Conservation (phyloP, 2,329 filamentous ascomycete species). For the Aspergillus amoenus region DNA sequence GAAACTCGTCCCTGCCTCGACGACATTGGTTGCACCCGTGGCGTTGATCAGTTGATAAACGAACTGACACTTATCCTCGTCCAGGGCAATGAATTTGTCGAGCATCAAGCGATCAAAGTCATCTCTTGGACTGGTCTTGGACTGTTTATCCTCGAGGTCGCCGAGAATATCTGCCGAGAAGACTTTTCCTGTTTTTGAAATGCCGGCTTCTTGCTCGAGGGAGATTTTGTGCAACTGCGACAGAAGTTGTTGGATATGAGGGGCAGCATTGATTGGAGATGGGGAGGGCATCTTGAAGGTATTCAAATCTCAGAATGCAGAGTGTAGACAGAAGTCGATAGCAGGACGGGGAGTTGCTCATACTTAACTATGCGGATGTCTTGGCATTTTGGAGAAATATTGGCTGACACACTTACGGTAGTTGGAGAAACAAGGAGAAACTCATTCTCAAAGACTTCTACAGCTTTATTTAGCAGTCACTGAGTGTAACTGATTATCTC, state of each 20-base stretch:
- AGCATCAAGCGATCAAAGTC: slow-evolving; percentile 27
- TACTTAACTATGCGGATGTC: no score
- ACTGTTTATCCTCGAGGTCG: slow-evolving; percentile 5
- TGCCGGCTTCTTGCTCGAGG: slow-evolving; percentile 22
- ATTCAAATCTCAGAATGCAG: no score
- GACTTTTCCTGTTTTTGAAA: slow-evolving; percentile 18
- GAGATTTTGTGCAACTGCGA: slow-evolving; percentile 20
- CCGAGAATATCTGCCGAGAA: slow-evolving; percentile 20
- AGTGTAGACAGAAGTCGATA: no score
- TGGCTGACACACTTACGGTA: no score
- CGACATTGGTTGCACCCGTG: slow-evolving; percentile 51
- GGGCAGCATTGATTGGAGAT: slow-evolving; percentile 17
- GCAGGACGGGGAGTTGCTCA: no score
- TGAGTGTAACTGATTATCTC: no score
- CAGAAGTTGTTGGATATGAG: slow-evolving; percentile 23
- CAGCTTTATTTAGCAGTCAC: no score
- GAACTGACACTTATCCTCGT: slow-evolving; percentile 58
- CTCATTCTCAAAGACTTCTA: no score
- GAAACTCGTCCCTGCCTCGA: slow-evolving; percentile 63
- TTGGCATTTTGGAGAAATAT: no score
- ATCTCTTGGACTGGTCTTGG: not conserved
- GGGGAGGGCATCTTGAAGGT: not conserved
- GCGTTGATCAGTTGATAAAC: slow-evolving; percentile 55
- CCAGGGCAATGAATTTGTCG: slow-evolving; percentile 61
- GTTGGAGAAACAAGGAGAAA: no score